Percentiles rank a stretch among this genome's conserved stretches.
Evolutionary conservation across 805 yeast genomes (phyloP).

Genomic region (Candida argentea): DNA sequence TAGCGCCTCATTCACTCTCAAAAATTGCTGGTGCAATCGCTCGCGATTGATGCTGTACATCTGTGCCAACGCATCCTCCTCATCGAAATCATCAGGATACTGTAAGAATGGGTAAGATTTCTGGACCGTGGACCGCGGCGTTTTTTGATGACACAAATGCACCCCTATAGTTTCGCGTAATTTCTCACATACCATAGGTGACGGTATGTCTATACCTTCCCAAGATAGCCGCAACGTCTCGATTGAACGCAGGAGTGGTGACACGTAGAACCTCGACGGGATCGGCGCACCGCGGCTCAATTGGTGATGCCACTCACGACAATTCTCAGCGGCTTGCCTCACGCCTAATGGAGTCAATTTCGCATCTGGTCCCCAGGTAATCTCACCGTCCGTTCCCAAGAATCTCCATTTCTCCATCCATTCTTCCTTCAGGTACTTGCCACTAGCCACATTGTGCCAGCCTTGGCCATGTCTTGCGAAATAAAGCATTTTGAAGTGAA

Average conservation of each 20-base stretch:
- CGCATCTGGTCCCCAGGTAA: slow-evolving; percentile 18
- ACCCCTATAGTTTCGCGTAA: slow-evolving; percentile 17
- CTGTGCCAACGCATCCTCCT: slow-evolving; percentile 10
- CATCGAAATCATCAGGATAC: slow-evolving; percentile 13
- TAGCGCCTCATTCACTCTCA: slow-evolving; percentile 12
- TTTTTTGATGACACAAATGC: slow-evolving; percentile 16
- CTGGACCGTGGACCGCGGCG: slow-evolving; percentile 8
- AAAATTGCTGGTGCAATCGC: slow-evolving; percentile 10
- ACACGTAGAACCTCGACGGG: slow-evolving; percentile 16
- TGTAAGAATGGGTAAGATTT: slow-evolving; percentile 8
- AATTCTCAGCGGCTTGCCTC: slow-evolving; percentile 15
- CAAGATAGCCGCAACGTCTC: slow-evolving; percentile 13
- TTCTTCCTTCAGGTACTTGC: slow-evolving; percentile 12
- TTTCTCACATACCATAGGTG: slow-evolving; percentile 11
- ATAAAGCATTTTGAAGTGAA: slow-evolving; percentile 12
- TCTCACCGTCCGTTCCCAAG: slow-evolving; percentile 16
- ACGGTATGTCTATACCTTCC: slow-evolving; percentile 10
- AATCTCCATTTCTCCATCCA: slow-evolving; percentile 15
- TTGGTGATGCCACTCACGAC: slow-evolving; percentile 11
- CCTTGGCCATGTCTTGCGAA: slow-evolving; percentile 21
- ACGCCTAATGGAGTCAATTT: slow-evolving; percentile 15
- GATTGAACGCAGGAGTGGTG: slow-evolving; percentile 17
- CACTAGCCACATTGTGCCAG: slow-evolving; percentile 14
- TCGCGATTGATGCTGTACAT: slow-evolving; percentile 7
- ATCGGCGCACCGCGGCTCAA: slow-evolving; percentile 13